phyloP scores from a whole-genome alignment of 2,329 filamentous ascomycete species.

The Monosporascus sp. region DNA sequence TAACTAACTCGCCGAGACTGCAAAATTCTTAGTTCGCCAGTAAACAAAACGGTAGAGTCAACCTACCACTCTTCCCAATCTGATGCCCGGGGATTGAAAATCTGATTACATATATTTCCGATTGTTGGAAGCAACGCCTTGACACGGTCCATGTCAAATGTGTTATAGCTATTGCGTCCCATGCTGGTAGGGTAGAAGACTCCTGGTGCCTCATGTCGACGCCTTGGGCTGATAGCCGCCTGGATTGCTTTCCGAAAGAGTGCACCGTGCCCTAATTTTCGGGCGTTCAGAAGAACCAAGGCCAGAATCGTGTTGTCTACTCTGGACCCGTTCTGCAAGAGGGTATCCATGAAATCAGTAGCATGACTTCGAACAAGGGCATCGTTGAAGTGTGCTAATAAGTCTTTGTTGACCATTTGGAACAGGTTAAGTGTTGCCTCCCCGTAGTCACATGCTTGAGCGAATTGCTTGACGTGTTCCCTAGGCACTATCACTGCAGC shows the following conservation, averaged over 20 bases:
- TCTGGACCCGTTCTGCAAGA: not conserved
- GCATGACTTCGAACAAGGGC: not conserved
- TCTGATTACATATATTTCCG: not conserved
- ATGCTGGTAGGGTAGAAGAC: not conserved
- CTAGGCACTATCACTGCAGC: slow-evolving; percentile 9
- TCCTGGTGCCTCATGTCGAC: not conserved
- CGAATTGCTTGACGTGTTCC: not conserved
- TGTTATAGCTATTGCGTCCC: not conserved
- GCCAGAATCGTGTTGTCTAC: not conserved
- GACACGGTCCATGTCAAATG: not conserved
- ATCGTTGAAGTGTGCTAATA: not conserved
- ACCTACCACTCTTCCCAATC: not conserved
- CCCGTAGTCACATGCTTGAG: not conserved
- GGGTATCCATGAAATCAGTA: not conserved
- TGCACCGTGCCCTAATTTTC: not conserved
- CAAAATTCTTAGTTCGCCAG: not conserved
- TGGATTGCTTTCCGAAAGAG: not conserved
- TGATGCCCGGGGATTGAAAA: not conserved
- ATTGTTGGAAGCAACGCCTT: not conserved
- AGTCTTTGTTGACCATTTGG: not conserved
- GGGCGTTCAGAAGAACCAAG: not conserved
- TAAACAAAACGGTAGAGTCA: not conserved
- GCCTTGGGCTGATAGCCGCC: not conserved
- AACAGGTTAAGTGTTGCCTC: no score
- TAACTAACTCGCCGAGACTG: not conserved